phyloP scores from a whole-genome alignment of 495 filamentous ascomycete species.

The Xylaria nigripes region DNA sequence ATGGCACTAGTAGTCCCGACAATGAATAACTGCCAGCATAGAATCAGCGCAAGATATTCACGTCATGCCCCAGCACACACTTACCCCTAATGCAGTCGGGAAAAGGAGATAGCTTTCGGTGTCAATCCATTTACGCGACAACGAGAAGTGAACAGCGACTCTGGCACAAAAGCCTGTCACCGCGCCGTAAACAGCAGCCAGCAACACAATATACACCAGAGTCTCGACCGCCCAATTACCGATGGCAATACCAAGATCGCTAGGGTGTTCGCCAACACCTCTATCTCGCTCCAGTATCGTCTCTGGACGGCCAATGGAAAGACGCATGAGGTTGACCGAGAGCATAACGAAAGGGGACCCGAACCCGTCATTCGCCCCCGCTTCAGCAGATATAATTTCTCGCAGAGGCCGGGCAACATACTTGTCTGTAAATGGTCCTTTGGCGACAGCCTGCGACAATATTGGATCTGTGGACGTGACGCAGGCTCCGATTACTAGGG shows the following conservation, averaged over 20 bases:
- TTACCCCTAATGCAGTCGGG: conserved; percentile 71
- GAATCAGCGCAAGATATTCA: neutral
- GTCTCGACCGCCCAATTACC: conserved; percentile 76
- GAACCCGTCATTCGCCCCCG: conserved; percentile 54
- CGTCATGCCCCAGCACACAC: conserved; percentile 16
- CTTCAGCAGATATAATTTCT: conserved; percentile 56
- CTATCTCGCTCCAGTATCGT: conserved; percentile 44
- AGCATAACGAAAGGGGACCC: conserved; percentile 53
- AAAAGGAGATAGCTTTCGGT: conserved; percentile 79
- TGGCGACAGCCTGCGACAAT: conserved; percentile 53
- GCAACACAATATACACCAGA: conserved; percentile 65
- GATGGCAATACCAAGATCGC: conserved; percentile 59
- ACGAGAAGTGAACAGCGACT: conserved; percentile 48
- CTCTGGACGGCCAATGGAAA: conserved; percentile 35
- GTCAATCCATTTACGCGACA: conserved; percentile 66
- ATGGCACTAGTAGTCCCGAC: conserved; percentile 74
- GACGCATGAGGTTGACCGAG: conserved; percentile 46
- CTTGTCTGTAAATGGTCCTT: conserved; percentile 54
- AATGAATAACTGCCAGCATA: conserved; percentile 52
- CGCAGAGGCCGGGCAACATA: conserved; percentile 48
- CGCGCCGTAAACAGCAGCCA: conserved; percentile 65
- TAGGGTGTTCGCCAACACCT: conserved; percentile 37
- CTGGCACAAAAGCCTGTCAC: conserved; percentile 58
- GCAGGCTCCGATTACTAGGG: conserved; percentile 53
- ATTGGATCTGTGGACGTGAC: conserved; percentile 56